phyloP scores from a whole-genome alignment of 2,329 filamentous ascomycete species.

The Fusarium brachygibbosum region DNA sequence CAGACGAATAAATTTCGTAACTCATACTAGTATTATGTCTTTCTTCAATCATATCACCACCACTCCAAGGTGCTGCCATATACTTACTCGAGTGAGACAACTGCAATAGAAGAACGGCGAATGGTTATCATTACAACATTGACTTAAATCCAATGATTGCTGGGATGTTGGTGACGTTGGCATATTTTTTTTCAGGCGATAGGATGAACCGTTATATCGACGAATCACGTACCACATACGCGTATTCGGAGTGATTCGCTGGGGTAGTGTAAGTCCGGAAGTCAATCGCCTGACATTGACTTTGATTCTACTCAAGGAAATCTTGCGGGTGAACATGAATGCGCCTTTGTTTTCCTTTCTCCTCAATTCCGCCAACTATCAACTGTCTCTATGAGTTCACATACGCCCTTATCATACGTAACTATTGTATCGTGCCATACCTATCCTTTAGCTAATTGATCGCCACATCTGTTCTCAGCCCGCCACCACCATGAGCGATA shows the following conservation, averaged over 20 bases:
- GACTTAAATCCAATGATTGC: not conserved
- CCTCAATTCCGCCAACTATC: constrained; percentile 19
- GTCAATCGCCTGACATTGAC: constrained; percentile 42
- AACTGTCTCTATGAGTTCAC: not conserved
- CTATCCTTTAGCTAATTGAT: constrained; percentile 13
- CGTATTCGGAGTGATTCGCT: constrained; percentile 28
- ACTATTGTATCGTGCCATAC: not conserved
- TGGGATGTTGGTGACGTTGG: not conserved
- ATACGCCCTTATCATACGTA: not conserved
- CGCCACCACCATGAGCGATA: constrained; percentile 41
- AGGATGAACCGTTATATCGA: constrained; percentile 4
- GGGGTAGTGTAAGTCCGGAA: constrained; percentile 21
- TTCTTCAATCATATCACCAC: not conserved
- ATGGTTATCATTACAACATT: not conserved
- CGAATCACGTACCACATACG: constrained; percentile 17
- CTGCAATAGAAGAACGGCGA: not conserved
- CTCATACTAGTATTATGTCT: not conserved
- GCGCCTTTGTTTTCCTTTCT: constrained; percentile 26
- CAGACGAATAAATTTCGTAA: not conserved
- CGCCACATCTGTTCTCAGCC: constrained; percentile 1
- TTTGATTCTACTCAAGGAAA: constrained; percentile 8
- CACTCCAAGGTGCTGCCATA: not conserved
- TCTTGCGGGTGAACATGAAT: constrained; percentile 29
- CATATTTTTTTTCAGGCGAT: not conserved
- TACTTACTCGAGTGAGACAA: not conserved